These are phyloP conservation scores for Crithidia thermophila DNA, from an alignment of 208 protist genomes.

Conservation along the genomic window DNA sequence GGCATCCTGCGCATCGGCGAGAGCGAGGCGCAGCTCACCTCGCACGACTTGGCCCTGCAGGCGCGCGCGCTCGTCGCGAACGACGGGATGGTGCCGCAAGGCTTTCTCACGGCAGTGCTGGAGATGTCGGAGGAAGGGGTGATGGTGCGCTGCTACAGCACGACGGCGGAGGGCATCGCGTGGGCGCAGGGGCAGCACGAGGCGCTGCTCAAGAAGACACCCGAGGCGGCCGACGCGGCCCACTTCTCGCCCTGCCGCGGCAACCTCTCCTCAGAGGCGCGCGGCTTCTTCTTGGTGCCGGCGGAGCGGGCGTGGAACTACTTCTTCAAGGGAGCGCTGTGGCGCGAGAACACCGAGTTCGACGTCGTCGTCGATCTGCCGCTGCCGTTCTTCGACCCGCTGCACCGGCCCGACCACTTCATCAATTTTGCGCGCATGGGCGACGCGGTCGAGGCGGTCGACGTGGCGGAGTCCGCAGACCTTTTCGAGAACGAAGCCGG, in stretches of 20 bases:
- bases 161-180: slow-evolving; percentile 76
- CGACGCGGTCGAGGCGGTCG: slow-evolving; percentile 48
- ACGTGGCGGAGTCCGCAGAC: slow-evolving; percentile 71
- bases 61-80: slow-evolving; percentile 73
- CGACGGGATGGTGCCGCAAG: slow-evolving; percentile 49
- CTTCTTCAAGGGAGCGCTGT: slow-evolving; percentile 80
- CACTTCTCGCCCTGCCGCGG: slow-evolving; percentile 65
- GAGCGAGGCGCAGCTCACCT: slow-evolving; percentile 63
- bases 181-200: slow-evolving; percentile 70
- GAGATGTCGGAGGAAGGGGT: slow-evolving; percentile 74
- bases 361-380: slow-evolving; percentile 77
- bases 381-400: slow-evolving; percentile 65
- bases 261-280: slow-evolving; percentile 59
- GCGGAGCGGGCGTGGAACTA: slow-evolving; percentile 83
- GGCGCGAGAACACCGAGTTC: slow-evolving; percentile 78
- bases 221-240: slow-evolving; percentile 49
- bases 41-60: slow-evolving; percentile 84
- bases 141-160: slow-evolving; percentile 75
- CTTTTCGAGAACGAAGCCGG: slow-evolving; percentile 60
- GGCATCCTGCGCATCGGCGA: slow-evolving; percentile 78
- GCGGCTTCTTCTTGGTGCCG: slow-evolving; percentile 86
- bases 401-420: slow-evolving; percentile 87
- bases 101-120: slow-evolving; percentile 48
- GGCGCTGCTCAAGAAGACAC: slow-evolving; percentile 53
- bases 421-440: slow-evolving; percentile 80